phyloP scores from a whole-genome alignment of 2,329 filamentous ascomycete genomes.

The Didymella arachidicola region DNA sequence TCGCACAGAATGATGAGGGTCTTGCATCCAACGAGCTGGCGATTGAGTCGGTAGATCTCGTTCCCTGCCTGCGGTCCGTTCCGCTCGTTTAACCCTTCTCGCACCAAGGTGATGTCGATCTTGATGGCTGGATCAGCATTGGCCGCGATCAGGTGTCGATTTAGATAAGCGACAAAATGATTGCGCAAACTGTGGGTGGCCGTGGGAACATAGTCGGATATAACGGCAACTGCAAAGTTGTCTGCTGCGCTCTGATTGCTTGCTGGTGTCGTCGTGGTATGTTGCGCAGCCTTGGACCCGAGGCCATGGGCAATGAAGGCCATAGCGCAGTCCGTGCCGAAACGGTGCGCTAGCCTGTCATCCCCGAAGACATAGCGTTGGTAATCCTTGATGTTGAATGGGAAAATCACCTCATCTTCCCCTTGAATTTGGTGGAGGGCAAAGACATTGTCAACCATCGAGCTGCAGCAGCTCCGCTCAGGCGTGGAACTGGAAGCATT shows the following conservation, averaged over 20 bases:
- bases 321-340: constrained; percentile 39
- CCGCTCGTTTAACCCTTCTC: constrained; percentile 10
- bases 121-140: constrained; percentile 30
- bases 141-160: constrained; percentile 31
- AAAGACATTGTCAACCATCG: constrained; percentile 36
- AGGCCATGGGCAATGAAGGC: constrained; percentile 29
- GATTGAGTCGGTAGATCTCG: constrained; percentile 28
- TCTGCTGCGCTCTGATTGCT: constrained; percentile 26
- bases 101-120: constrained; percentile 27
- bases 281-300: constrained; percentile 18
- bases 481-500: constrained; percentile 14
- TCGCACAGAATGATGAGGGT: constrained; percentile 29
- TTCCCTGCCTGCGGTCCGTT: constrained; percentile 19
- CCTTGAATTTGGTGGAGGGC: constrained; percentile 29
- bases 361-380: constrained; percentile 39
- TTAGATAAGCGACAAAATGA: constrained; percentile 36
- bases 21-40: constrained; percentile 22
- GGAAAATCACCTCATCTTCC: constrained; percentile 26
- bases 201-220: constrained; percentile 34
- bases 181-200: constrained; percentile 33
- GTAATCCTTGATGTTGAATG: constrained; percentile 34
- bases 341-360: constrained; percentile 33
- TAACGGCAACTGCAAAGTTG: constrained; percentile 34
- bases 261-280: constrained; percentile 17
- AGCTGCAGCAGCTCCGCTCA: constrained; percentile 18